These are phyloP conservation scores for Ustilago crameri DNA, from an alignment of 1,284 basidiomycete genomes.

Conservation along the genomic window DNA sequence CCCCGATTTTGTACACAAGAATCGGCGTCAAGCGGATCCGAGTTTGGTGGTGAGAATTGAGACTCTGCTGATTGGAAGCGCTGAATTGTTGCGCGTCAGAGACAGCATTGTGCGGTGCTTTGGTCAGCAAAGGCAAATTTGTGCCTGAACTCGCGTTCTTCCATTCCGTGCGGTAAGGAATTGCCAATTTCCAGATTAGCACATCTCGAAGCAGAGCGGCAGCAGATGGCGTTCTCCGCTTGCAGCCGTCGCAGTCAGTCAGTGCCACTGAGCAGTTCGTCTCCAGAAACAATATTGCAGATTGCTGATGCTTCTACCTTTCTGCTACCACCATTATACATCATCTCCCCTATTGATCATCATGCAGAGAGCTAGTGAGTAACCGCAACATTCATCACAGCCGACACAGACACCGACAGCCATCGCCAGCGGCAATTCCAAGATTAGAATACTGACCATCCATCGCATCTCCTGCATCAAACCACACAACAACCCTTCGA, in stretches of 20 bases:
- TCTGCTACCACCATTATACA: conserved; percentile 21
- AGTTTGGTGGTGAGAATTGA: conserved; percentile 24
- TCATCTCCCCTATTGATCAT: conserved; percentile 19
- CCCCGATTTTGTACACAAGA: not conserved
- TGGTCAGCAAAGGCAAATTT: conserved; percentile 36
- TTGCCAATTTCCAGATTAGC: conserved; percentile 21
- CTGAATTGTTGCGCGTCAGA: conserved; percentile 16
- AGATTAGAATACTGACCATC: conserved; percentile 6
- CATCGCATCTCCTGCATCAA: not conserved
- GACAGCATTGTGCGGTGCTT: conserved; percentile 13
- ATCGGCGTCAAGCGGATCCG: conserved; percentile 17
- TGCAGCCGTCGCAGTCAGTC: conserved; percentile 8
- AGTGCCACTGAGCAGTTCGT: conserved; percentile 18
- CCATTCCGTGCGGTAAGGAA: conserved; percentile 16
- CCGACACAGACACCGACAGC: too few species aligned
- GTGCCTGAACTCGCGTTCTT: conserved; percentile 11
- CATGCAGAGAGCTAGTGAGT: conserved; percentile 52
- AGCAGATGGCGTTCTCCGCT: conserved; percentile 1
- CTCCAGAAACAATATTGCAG: conserved; percentile 18
- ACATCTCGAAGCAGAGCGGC: conserved; percentile 11
- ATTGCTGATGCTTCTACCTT: conserved; percentile 7
- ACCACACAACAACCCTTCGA: not conserved
- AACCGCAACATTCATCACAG: not conserved
- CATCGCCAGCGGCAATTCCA: not conserved
- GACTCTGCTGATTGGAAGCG: conserved; percentile 28